A percentile compares a stretch with the other conserved stretches of the same genome.
These are phyloP conservation scores for Hypoxylon lenormandii DNA, from an alignment of 495 filamentous ascomycete genomes.

Conservation along the genomic window DNA sequence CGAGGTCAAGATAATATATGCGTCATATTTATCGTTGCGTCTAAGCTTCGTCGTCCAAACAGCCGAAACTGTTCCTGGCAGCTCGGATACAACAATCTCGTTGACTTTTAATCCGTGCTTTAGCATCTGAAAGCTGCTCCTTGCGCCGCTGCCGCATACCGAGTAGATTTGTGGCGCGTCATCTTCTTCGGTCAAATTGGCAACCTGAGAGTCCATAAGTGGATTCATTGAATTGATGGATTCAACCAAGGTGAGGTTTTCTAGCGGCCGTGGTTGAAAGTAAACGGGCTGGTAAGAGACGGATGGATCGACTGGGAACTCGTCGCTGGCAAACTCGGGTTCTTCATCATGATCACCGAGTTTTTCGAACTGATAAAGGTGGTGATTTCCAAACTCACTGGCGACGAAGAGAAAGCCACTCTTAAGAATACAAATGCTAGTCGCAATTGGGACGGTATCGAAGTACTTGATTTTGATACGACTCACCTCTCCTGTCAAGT, in stretches of 20 bases:
- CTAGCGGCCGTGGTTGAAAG: slow-evolving; percentile 81
- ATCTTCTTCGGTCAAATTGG: slow-evolving; percentile 80
- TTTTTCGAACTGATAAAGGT: slow-evolving; percentile 97
- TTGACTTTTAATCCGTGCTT: slow-evolving; percentile 92
- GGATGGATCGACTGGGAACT: slow-evolving; percentile 77
- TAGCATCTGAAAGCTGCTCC: slow-evolving; percentile 87
- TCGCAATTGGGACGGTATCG: slow-evolving; percentile 90
- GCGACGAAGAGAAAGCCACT: slow-evolving; percentile 96
- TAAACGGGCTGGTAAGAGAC: slow-evolving; percentile 78
- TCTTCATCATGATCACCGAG: slow-evolving; percentile 97
- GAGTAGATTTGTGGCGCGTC: slow-evolving; percentile 97
- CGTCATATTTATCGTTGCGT: slow-evolving; percentile 86
- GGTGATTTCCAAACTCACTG: slow-evolving; percentile 89
- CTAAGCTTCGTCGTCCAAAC: slow-evolving; percentile 95
- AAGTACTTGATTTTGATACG: slow-evolving; percentile 96
- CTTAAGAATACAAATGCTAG: slow-evolving; percentile 88
- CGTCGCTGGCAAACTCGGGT: slow-evolving; percentile 82
- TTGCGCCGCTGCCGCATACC: slow-evolving; percentile 84
- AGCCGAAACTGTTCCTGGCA: slow-evolving; percentile 83
- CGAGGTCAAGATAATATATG: slow-evolving; percentile 76
- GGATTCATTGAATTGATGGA: slow-evolving; percentile 91
- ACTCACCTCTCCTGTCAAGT: slow-evolving; percentile 80
- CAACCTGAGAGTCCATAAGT: slow-evolving; percentile 86
- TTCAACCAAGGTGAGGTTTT: slow-evolving; percentile 86
- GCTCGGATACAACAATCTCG: slow-evolving; percentile 90